A percentile compares a stretch with the other conserved stretches of the same genome.
Evolutionary conservation across 192 early-diverging fungal genomes (phyloP).

Genomic region (Umbelopsis isabellina): DNA sequence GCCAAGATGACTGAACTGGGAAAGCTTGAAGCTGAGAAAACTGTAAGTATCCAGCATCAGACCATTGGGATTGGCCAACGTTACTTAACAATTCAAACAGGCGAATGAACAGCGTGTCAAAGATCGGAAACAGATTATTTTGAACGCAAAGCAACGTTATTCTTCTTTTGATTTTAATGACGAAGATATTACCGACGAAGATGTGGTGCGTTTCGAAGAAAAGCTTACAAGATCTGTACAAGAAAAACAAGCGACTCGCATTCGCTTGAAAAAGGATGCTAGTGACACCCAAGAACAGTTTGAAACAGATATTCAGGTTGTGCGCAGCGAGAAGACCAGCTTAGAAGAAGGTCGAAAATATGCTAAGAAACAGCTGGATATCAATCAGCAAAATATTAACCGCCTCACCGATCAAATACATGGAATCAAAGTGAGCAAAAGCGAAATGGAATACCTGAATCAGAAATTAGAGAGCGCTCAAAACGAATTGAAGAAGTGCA

Average conservation of each 20-base stretch:
- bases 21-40: slow-evolving; percentile 56
- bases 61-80: background rate
- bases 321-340: slow-evolving; percentile 23
- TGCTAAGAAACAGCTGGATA: slow-evolving; percentile 23
- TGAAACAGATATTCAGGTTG: background rate
- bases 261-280: slow-evolving; percentile 10
- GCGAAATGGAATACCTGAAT: slow-evolving; percentile 34
- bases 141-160: slow-evolving; percentile 41
- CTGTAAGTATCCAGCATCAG: slow-evolving; percentile 33
- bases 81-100: slow-evolving; percentile 10
- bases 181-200: slow-evolving; percentile 35
- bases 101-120: slow-evolving; percentile 36
- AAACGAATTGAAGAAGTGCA: slow-evolving; percentile 38
- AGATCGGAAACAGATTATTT: slow-evolving; percentile 50
- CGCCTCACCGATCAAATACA: slow-evolving; percentile 33
- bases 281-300: slow-evolving; percentile 4
- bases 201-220: slow-evolving; percentile 48
- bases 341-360: slow-evolving; percentile 43
- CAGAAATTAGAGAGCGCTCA: slow-evolving; percentile 36
- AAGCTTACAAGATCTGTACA: slow-evolving; percentile 48
- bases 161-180: slow-evolving; percentile 45
- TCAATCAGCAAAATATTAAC: slow-evolving; percentile 38
- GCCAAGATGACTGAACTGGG: slow-evolving; percentile 48
- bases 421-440: slow-evolving; percentile 36
- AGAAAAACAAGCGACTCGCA: slow-evolving; percentile 25